Conservation (phyloP, 805 yeast genomes). For the Kluyveromyces nonfermentans region DNA sequence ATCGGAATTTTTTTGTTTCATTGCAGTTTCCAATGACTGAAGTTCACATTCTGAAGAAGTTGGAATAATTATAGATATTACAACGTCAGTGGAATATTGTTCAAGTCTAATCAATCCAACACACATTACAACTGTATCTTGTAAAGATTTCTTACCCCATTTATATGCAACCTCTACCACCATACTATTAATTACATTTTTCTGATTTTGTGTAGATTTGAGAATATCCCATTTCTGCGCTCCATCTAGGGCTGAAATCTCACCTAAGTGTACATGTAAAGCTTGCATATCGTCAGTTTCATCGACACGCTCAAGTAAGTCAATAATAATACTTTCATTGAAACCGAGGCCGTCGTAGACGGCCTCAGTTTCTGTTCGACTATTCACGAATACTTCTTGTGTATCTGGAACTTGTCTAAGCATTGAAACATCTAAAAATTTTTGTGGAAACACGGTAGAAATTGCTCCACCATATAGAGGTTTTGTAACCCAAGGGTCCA, state of each 20-base stretch:
- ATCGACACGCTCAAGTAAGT: conserved; percentile 46
- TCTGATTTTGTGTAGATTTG: conserved; percentile 10
- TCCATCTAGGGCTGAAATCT: conserved; percentile 39
- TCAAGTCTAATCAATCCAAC: conserved; percentile 48
- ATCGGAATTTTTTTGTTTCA: not conserved
- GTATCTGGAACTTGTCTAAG: conserved; percentile 84
- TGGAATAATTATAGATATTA: conserved; percentile 56
- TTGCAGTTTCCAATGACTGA: not conserved
- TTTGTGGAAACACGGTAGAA: conserved; percentile 44
- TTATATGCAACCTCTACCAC: conserved; percentile 39
- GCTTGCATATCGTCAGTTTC: conserved; percentile 34
- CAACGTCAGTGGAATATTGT: conserved; percentile 48
- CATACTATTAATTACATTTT: conserved; percentile 22
- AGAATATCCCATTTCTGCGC: conserved; percentile 27
- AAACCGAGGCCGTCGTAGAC: conserved; percentile 30
- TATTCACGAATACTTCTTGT: conserved; percentile 77
- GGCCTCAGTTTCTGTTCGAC: conserved; percentile 24
- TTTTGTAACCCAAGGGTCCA: conserved; percentile 2
- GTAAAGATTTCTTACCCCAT: conserved; percentile 37
- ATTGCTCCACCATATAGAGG: conserved; percentile 80
- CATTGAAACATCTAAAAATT: conserved; percentile 64
- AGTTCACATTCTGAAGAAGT: conserved; percentile 14
- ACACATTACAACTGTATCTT: conserved; percentile 38
- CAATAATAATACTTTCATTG: conserved; percentile 55
- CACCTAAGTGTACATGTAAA: conserved; percentile 44